Evolutionary conservation across 2,329 filamentous ascomycete species (phyloP), one percentile per base, ranked within the genome.

Genomic region (Aspergillus pseudotamarii): DNA sequence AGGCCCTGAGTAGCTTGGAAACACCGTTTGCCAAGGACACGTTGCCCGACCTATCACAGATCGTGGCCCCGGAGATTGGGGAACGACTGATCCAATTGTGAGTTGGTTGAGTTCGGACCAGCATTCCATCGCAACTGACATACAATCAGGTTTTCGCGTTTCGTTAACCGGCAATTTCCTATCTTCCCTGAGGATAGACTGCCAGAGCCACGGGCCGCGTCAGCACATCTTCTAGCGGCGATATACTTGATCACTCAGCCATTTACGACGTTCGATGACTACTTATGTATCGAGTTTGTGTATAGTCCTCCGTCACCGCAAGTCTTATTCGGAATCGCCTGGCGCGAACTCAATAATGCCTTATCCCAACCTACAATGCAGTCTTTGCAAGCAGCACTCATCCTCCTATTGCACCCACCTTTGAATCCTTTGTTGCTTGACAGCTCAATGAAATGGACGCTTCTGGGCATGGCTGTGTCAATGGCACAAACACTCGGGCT

Each of bases 251-350:
- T 59, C 23, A 38, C 45, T 19, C 57, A 59, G 21, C 57, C 57
- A 3, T 59, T 59, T 19, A 30, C 57, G 19, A 53, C 57, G 8
- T 53, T 59, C 26, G 57, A 59, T 51, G 57, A 59, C 5, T 50
- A 59, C 38, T 21, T 59, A 28, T 59, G 57, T 30, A 59, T 59
- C 26, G 57, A 59, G 21, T 34, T 59, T 14, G 57, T 51, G 2
- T 59, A 59, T 21, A 59, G 30, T n/a, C 57, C 57, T 6, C 57
- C 57, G 16, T 32, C 43, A 9, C 57, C 45, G 4, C n/a, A 59
- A 19, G 16, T 12, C 26, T 16, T 59, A 26, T 38, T 59, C 11
- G 30, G 14, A 5, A 50, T 59, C 19, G 57, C 57, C 3, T 59
- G 57, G 57, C 36, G 34, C 10, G 30, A 23, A 2, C 45, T 59